These are phyloP conservation scores for Wickerhamiella cacticola DNA, from an alignment of 805 yeast genomes.

Conservation along the genomic window DNA sequence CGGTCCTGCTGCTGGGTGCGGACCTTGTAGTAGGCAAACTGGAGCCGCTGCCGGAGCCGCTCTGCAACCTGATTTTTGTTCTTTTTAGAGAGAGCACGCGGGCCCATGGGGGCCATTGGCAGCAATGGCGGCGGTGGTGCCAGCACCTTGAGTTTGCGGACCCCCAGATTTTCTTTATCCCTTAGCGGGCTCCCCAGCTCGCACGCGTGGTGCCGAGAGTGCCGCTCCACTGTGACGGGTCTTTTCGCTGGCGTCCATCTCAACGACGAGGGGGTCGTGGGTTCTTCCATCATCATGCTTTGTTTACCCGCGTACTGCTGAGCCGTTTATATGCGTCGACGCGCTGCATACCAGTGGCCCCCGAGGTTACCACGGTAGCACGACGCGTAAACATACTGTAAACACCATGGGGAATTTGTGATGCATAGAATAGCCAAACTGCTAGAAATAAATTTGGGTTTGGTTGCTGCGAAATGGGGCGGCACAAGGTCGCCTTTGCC, in stretches of 20 bases:
- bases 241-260: constrained; percentile 11
- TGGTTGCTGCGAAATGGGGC: no score
- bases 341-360: constrained; percentile 7
- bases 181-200: constrained; percentile 3
- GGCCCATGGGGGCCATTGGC: neutral
- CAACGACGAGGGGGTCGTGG: constrained; percentile 8
- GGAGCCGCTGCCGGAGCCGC: constrained; percentile 10
- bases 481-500: no score
- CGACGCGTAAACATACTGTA: neutral
- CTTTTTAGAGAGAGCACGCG: constrained; percentile 1
- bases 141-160: constrained; percentile 7
- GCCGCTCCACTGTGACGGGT: constrained; percentile 10
- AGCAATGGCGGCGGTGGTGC: constrained; percentile 13
- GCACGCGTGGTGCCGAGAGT: neutral
- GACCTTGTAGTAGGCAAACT: constrained; percentile 14
- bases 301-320: neutral
- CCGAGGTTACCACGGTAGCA: constrained; percentile 5
- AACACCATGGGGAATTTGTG: neutral
- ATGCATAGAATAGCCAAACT: no score
- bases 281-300: constrained; percentile 5
- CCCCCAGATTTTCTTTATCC: constrained; percentile 8
- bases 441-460: no score
- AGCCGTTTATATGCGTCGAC: constrained; percentile 1
- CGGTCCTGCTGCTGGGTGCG: constrained; percentile 11
- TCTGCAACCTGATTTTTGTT: constrained; percentile 9